Percentiles rank a stretch among this genome's conserved stretches.
phyloP scores from a whole-genome alignment of 495 filamentous ascomycete species.

The Penicillium samsonianum region DNA sequence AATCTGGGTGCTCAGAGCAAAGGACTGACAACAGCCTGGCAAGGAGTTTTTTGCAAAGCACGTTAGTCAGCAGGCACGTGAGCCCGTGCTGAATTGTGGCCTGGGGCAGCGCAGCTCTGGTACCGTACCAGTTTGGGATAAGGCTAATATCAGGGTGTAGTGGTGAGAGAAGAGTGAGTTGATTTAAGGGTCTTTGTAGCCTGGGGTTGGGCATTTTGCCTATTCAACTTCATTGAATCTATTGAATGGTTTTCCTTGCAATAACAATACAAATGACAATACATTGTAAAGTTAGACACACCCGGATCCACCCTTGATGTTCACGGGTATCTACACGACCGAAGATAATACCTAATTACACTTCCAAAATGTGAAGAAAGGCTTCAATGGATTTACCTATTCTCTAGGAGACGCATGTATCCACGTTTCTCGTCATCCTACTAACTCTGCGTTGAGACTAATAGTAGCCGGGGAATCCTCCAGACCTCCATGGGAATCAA shows the following conservation, averaged over 20 bases:
- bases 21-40: constrained; percentile 39
- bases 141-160: background rate
- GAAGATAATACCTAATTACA: background rate
- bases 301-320: background rate
- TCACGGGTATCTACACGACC: background rate
- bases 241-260: background rate
- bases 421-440: background rate
- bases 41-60: constrained; percentile 39
- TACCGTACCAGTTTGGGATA: constrained; percentile 8
- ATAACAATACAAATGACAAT: constrained; percentile 1
- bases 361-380: background rate
- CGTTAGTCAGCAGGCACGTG: constrained; percentile 21
- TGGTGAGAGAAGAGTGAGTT: background rate
- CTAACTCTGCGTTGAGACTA: background rate
- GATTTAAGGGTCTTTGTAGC: too few species aligned
- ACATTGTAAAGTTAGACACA: constrained; percentile 2
- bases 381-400: background rate
- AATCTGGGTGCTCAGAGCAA: constrained; percentile 44
- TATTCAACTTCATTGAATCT: background rate
- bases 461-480: background rate
- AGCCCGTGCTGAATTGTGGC: constrained; percentile 4
- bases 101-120: constrained; percentile 8
- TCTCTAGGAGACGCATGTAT: background rate
- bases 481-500: background rate
- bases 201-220: background rate